Evolutionary conservation across 164 flowering plant genomes (phyloP).

Genomic region (Nymphaea thermarum): DNA sequence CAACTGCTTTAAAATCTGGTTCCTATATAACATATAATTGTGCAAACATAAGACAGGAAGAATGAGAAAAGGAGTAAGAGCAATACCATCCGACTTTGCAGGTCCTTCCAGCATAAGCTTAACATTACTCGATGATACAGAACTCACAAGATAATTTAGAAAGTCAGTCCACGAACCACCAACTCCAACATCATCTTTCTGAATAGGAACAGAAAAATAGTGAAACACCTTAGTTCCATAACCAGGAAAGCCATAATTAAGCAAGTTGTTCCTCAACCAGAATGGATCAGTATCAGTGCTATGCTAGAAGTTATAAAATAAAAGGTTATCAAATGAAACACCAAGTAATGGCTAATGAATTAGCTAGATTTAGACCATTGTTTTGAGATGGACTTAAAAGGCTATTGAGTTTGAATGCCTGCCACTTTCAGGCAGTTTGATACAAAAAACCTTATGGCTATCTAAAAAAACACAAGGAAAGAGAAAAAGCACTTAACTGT

Average conservation of each 20-base stretch:
- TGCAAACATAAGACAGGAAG: slow-evolving; percentile 1
- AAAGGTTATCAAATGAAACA: neutral
- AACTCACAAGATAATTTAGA: slow-evolving; percentile 49
- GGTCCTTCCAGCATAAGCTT: slow-evolving; percentile 51
- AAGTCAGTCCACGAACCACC: slow-evolving; percentile 83
- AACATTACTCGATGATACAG: slow-evolving; percentile 51
- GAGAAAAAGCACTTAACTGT: no score
- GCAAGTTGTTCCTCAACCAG: neutral
- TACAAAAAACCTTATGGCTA: no score
- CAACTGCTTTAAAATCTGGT: neutral
- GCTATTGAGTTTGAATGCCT: no score
- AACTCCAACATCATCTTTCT: slow-evolving; percentile 66
- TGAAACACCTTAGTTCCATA: no score
- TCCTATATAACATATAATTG: neutral
- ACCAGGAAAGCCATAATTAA: no score
- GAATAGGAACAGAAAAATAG: slow-evolving; percentile 6
- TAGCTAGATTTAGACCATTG: no score
- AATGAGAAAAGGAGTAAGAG: slow-evolving; percentile 3
- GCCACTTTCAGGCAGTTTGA: no score
- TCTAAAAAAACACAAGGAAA: no score
- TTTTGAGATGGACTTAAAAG: no score
- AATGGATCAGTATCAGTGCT: neutral
- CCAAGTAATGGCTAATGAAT: neutral
- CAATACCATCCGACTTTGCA: slow-evolving; percentile 20
- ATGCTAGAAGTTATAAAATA: neutral